A percentile compares a stretch with the other conserved stretches of the same genome.
phyloP scores from a whole-genome alignment of 139 green algal species.

The Micractinium conductrix region DNA sequence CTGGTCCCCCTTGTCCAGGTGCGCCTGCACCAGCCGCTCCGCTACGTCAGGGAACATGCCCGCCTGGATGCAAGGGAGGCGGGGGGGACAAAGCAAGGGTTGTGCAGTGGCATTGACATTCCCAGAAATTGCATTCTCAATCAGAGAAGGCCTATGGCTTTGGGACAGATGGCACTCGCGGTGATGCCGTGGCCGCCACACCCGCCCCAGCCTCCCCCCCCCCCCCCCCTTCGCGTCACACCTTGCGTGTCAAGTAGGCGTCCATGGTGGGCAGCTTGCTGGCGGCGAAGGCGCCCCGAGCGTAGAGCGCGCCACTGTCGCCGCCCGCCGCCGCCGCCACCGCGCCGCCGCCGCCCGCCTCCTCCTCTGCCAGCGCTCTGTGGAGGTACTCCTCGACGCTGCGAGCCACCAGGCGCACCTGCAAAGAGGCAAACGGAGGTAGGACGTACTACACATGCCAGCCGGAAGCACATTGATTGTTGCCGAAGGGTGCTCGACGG shows the following conservation, averaged over 20 bases:
- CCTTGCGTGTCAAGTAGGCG: constrained; percentile 70
- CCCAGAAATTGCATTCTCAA: too few species aligned
- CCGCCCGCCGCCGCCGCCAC: constrained; percentile 57
- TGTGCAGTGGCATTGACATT: not conserved
- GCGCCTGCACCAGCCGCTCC: constrained; percentile 65
- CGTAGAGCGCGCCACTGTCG: constrained; percentile 60
- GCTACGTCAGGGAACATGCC: constrained; percentile 82
- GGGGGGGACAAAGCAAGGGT: not conserved
- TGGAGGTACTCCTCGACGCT: constrained; percentile 79
- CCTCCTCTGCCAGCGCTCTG: constrained; percentile 77
- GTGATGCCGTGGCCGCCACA: too few species aligned
- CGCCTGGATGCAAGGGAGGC: constrained; percentile 24
- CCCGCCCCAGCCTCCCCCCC: not conserved
- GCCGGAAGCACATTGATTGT: too few species aligned
- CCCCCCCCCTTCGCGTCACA: not conserved
- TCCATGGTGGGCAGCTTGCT: constrained; percentile 55
- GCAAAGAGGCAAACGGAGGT: too few species aligned
- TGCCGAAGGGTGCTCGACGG: too few species aligned
- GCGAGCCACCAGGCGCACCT: constrained; percentile 69
- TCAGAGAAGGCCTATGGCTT: too few species aligned
- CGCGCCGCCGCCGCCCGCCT: constrained; percentile 37
- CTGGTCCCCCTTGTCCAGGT: constrained; percentile 62
- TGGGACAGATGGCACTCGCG: too few species aligned
- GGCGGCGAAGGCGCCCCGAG: constrained; percentile 46
- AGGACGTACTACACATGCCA: too few species aligned